Percentiles rank a stretch among this genome's conserved stretches.
Conservation (phyloP, 192 early-diverging fungal genomes). For the Gryganskiella cystojenkinii region DNA sequence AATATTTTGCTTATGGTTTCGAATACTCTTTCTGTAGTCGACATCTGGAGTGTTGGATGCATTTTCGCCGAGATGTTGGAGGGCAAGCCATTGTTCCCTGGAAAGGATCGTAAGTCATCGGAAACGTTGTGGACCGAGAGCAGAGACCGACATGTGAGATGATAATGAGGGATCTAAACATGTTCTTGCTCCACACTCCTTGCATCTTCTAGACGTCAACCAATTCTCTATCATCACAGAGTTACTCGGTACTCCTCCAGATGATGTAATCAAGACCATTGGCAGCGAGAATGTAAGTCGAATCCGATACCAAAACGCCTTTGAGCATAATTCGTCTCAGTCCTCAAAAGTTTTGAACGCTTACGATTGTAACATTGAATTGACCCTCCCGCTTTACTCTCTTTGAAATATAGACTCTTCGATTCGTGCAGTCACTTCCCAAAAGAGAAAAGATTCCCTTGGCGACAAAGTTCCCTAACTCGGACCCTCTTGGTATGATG, state of each 20-base stretch:
- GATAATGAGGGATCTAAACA: neutral
- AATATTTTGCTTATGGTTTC: constrained; percentile 7
- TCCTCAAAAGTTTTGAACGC: neutral
- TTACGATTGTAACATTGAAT: neutral
- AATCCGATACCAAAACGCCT: neutral
- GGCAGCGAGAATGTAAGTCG: constrained; percentile 85
- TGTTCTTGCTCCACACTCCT: neutral
- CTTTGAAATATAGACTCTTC: constrained; percentile 70
- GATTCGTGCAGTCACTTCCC: constrained; percentile 91
- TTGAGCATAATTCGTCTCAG: neutral
- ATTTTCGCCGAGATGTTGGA: constrained; percentile 98
- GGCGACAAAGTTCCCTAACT: constrained; percentile 79
- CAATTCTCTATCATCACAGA: constrained; percentile 97
- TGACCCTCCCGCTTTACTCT: neutral
- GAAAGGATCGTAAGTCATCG: constrained; percentile 83
- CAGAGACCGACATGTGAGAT: neutral
- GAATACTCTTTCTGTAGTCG: constrained; percentile 60
- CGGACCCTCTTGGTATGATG: constrained; percentile 72
- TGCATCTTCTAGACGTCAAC: constrained; percentile 75
- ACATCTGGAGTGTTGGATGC: constrained; percentile 96
- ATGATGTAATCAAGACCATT: constrained; percentile 92
- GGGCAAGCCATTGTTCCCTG: constrained; percentile 94
- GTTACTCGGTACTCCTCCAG: constrained; percentile 91
- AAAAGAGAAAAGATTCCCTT: constrained; percentile 85
- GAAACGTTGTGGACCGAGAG: neutral